A percentile compares a stretch with the other conserved stretches of the same genome.
Conservation (phyloP, 1,284 basidiomycete species). For the Papiliotrema fonsecae region DNA sequence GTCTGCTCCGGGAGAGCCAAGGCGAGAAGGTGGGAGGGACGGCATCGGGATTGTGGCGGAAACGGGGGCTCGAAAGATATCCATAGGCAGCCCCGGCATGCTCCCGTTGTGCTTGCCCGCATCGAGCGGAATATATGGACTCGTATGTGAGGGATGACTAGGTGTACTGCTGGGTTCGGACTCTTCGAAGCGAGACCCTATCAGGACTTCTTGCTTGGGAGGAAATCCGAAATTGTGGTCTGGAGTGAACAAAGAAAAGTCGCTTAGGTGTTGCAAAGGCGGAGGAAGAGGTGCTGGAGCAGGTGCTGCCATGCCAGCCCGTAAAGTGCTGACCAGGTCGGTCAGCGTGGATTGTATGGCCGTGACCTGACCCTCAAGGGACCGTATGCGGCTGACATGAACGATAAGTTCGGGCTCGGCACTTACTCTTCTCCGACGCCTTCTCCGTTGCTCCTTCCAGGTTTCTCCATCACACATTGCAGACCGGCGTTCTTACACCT, state of each 20-base stretch:
- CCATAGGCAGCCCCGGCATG: not conserved
- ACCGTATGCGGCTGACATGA: slow-evolving; percentile 69
- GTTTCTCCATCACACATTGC: slow-evolving; percentile 87
- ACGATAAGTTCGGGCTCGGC: not conserved
- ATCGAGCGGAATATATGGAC: slow-evolving; percentile 4
- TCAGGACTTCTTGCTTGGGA: slow-evolving; percentile 7
- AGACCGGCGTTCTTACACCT: slow-evolving; percentile 78
- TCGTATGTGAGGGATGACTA: slow-evolving; percentile 2
- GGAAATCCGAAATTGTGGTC: slow-evolving; percentile 11
- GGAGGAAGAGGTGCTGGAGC: not conserved
- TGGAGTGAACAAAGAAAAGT: slow-evolving; percentile 1
- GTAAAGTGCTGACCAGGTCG: slow-evolving; percentile 61
- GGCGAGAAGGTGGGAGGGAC: slow-evolving; percentile 41
- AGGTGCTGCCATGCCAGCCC: slow-evolving; percentile 23
- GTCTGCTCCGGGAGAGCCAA: slow-evolving; percentile 35
- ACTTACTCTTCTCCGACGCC: slow-evolving; percentile 74
- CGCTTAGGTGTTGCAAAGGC: not conserved
- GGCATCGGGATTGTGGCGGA: too few relatives aligned
- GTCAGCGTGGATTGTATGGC: slow-evolving; percentile 72
- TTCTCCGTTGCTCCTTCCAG: slow-evolving; percentile 59
- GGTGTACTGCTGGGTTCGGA: slow-evolving; percentile 6
- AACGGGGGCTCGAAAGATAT: not conserved
- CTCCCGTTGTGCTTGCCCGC: not conserved
- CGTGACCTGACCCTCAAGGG: slow-evolving; percentile 74
- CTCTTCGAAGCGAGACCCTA: not conserved